A percentile compares a stretch with the other conserved stretches of the same genome.
Conservation (phyloP, 768 basidiomycete genomes). For the Lyophyllum semitale region DNA sequence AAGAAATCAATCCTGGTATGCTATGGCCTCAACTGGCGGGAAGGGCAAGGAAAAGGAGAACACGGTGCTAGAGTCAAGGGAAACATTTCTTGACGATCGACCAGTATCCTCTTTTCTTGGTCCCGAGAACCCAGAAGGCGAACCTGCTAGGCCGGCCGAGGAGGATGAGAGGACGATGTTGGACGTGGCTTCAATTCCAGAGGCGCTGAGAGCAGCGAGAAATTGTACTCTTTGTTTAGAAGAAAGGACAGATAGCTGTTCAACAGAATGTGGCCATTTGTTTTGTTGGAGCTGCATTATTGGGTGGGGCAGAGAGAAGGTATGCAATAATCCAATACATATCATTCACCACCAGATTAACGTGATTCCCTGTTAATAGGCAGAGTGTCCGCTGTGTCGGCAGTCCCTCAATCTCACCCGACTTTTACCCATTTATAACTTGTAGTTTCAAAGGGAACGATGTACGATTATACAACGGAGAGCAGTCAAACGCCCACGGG, state of each 20-base stretch:
- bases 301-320: constrained; percentile 89
- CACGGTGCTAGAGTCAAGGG: constrained; percentile 25
- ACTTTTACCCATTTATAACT: constrained; percentile 81
- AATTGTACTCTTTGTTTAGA: constrained; percentile 86
- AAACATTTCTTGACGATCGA: constrained; percentile 58
- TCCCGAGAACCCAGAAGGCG: constrained; percentile 49
- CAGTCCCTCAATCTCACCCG: constrained; percentile 71
- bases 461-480: constrained; percentile 15
- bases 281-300: constrained; percentile 92
- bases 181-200: constrained; percentile 57
- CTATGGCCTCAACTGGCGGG: constrained; percentile 8
- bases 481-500: neutral
- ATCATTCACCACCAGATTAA: constrained; percentile 4
- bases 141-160: constrained; percentile 59
- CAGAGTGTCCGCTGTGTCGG: constrained; percentile 87
- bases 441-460: constrained; percentile 40
- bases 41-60: constrained; percentile 36
- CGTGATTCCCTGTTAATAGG: constrained; percentile 35
- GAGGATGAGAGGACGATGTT: constrained; percentile 72
- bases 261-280: constrained; percentile 87
- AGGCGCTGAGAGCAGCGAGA: constrained; percentile 53
- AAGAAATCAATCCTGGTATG: constrained; percentile 17
- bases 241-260: constrained; percentile 77
- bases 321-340: constrained; percentile 27
- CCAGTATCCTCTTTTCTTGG: constrained; percentile 61